A percentile compares a stretch with the other conserved stretches of the same genome.
Evolutionary conservation across 192 early-diverging fungal species (phyloP).

Genomic region (Anaeromyces robustus): DNA sequence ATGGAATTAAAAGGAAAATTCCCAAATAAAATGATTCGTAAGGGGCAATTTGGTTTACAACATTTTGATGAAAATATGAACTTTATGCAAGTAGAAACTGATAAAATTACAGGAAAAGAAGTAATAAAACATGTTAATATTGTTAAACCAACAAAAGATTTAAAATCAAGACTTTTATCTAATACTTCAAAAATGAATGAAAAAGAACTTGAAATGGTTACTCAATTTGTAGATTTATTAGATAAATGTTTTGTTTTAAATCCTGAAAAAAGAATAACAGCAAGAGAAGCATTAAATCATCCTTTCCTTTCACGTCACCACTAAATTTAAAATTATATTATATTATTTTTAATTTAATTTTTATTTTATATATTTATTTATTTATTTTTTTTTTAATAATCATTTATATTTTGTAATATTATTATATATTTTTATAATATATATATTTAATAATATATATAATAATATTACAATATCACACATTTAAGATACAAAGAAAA

Average conservation of each 20-base stretch:
- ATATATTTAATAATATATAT: too few relatives aligned
- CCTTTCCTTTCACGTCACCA: conserved; percentile 36
- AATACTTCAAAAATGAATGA: conserved; percentile 28
- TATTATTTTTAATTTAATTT: too few relatives aligned
- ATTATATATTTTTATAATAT: too few relatives aligned
- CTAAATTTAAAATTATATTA: not conserved
- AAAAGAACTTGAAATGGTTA: conserved; percentile 39
- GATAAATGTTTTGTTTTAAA: conserved; percentile 67
- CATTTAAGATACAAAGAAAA: too few relatives aligned
- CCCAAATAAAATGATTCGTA: conserved; percentile 63
- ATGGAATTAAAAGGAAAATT: conserved; percentile 89
- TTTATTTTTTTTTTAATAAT: too few relatives aligned
- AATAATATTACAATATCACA: too few relatives aligned
- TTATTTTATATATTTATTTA: too few relatives aligned
- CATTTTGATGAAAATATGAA: conserved; percentile 73
- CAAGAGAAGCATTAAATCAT: conserved; percentile 70
- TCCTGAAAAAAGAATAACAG: conserved; percentile 78
- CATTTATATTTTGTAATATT: too few relatives aligned
- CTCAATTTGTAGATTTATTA: conserved; percentile 64
- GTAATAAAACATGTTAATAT: conserved; percentile 49
- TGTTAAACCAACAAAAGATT: conserved; percentile 49
- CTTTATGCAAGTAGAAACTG: conserved; percentile 30
- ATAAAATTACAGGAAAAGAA: conserved; percentile 14
- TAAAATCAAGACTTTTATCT: conserved; percentile 48
- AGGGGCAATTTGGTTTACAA: conserved; percentile 62